These are phyloP conservation scores for Lactarius pseudohatsudake DNA, from an alignment of 768 basidiomycete genomes.

Conservation along the genomic window DNA sequence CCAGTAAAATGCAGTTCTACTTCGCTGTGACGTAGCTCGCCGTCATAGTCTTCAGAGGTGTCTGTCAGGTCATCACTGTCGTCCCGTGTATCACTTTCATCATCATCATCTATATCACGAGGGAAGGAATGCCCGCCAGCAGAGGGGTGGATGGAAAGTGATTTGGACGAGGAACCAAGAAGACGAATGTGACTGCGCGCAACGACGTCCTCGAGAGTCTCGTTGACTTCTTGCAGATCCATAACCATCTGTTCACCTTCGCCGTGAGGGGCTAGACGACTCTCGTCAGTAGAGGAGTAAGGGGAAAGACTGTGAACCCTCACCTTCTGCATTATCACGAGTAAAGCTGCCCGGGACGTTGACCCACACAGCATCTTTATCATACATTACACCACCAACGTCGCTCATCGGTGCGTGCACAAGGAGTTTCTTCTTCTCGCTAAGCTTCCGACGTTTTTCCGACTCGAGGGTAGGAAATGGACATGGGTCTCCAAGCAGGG, in stretches of 20 bases:
- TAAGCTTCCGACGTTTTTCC: constrained; percentile 88
- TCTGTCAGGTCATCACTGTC: constrained; percentile 35
- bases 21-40: constrained; percentile 34
- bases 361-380: constrained; percentile 98
- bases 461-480: constrained; percentile 88
- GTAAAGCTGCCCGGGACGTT: constrained; percentile 97
- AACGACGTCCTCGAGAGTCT: constrained; percentile 83
- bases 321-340: constrained; percentile 66
- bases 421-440: constrained; percentile 89
- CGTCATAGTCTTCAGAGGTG: constrained; percentile 34
- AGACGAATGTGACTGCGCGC: constrained; percentile 79
- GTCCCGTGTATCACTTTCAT: constrained; percentile 31
- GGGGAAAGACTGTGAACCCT: constrained; percentile 26
- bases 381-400: constrained; percentile 93
- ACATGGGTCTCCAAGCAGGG: constrained; percentile 88
- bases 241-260: constrained; percentile 99
- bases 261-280: constrained; percentile 64
- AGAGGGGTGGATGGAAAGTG: constrained; percentile 49
- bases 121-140: constrained; percentile 27
- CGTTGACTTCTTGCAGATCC: constrained; percentile 83
- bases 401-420: constrained; percentile 99
- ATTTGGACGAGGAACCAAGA: constrained; percentile 76
- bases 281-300: constrained; percentile 5
- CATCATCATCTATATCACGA: constrained; percentile 31
- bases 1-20: constrained; percentile 21